Base-by-base conservation (phyloP, 495 filamentous ascomycete species). In the Hypoxylon cercidicola region DNA sequence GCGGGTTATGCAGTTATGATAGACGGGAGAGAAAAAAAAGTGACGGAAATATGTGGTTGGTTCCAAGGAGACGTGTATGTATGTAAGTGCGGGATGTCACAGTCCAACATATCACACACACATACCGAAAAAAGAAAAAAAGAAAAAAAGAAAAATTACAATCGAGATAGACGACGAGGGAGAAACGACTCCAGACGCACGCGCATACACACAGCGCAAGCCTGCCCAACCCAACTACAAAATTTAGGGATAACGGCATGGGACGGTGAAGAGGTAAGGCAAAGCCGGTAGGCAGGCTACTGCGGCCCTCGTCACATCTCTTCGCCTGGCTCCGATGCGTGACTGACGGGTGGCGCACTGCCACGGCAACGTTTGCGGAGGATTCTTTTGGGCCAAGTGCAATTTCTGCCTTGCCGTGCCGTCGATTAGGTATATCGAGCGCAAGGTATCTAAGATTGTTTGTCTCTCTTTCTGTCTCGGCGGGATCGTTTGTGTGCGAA, bases 251-350 rank as follows among this genome's bases (percentile, higher is more conserved):
- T 47, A n/a, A 54, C 30, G 49, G 48, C 45, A 58, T 55, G 47
- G 46, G 18, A 56, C 19, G 43, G 48, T 56, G 21, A 39, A 48
- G 25, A 52, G 53, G 64, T 23, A 46, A 58, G 48, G 40, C 32
- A 52, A 28, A 28, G 25, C 25, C 25, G n/a, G n/a, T 28, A 28
- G 44, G 45, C 34, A 50, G 54, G 47, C 64, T 68, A 63, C 65
- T 68, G 65, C 65, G 65, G 54, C 50, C 55, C 54, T 60, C 28
- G 64, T 68, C 64, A 68, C 64, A 68, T 49, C 28, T 25, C 35
- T 46, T 40, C 34, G 18, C 39, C 28, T 28, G 3, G 18, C 19
- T 37, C 59, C 48, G 59, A 53, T 62, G 58, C 50, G 65, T 64
- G 59, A 68, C 44, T 46, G 46, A 60, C 59, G 43, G 25, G 25